Conservation (phyloP, 2,329 filamentous ascomycete species). For the Fusarium sterilihyphosum region DNA sequence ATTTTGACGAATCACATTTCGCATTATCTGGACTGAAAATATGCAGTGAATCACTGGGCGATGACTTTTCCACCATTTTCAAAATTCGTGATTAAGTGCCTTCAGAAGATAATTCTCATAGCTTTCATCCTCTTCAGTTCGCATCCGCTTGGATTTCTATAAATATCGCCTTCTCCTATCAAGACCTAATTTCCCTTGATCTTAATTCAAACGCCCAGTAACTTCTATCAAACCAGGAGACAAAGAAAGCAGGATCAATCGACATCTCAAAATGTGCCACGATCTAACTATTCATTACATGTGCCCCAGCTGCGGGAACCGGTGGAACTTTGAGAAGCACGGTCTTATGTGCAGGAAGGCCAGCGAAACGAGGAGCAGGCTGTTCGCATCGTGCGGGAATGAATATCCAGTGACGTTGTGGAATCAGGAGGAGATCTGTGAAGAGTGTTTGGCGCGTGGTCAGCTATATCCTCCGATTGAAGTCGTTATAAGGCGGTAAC, state of each 20-base stretch:
- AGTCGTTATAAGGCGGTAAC: not conserved
- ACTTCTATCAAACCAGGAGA: too few relatives aligned
- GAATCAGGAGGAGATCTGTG: not conserved
- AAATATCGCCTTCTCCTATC: not conserved
- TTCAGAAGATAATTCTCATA: too few relatives aligned
- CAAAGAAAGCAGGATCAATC: rapidly evolving
- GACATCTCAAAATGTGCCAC: not conserved
- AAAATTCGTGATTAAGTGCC: not conserved
- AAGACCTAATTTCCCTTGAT: too few relatives aligned
- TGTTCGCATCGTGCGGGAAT: not conserved
- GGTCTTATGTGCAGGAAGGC: not conserved
- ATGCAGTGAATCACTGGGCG: not conserved
- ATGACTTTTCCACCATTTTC: rapidly evolving
- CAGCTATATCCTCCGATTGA: not conserved
- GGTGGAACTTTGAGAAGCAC: slow-evolving; percentile 14
- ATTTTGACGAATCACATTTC: not conserved
- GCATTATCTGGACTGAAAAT: not conserved
- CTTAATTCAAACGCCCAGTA: rapidly evolving
- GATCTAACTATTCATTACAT: slow-evolving; percentile 11
- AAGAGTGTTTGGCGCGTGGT: not conserved
- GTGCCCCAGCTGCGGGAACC: not conserved
- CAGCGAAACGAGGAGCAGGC: not conserved
- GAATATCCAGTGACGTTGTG: not conserved
- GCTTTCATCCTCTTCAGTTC: not conserved
- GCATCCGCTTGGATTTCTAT: rapidly evolving